Evolutionary conservation across 1,284 basidiomycete species (phyloP), one percentile per base, ranked within the genome.

Genomic region (Sanghuangporus baumii): DNA sequence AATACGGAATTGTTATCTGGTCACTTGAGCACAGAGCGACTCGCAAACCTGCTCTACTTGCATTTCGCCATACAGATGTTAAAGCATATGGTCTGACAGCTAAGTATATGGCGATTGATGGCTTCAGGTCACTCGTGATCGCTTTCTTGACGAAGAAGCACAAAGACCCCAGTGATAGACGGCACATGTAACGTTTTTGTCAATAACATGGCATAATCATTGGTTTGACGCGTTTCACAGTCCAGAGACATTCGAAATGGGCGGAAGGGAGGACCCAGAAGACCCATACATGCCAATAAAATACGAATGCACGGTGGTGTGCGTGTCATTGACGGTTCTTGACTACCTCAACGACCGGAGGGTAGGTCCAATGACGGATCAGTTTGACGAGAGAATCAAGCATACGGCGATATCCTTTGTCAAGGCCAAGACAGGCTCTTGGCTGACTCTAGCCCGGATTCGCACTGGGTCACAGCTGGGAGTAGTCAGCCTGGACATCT

Each of bases 41-140:
- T 37, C 68, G 74, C 56, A 79, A 78, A 12, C 75, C 78, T 6
- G 75, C 79, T 12, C 76, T 82, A 0, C 66, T 90, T 61, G 82
- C 83, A 1, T 79, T 81, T 55, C 71, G 80, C n/a, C 73, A 75
- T 0, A 83, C 81, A 1, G 71, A 72, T 38, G 74, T 75, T 36
- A 87, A 84, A 69, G 84, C 84, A 0, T 88, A 82, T 68, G 75
- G 81, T 47, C 66, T 90, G 2, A 78, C 82, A 64, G 87, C 85
- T 14, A 86, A 83, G 69, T 89, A 88, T 67, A 79, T 86, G 76
- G 76, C 74, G 12, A 51, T 62, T 16, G 41, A 40, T 26, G 61
- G 57, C 14, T 18, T 23, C 20, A 62, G 55, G 26, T 51, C 51
- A 6, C 54, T 65, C 9, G 16, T 23, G 23, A 31, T 62, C 12